A percentile compares a stretch with the other conserved stretches of the same genome.
Conservation (phyloP, 2,329 filamentous ascomycete genomes). For the Aspergillus costaricaensis region DNA sequence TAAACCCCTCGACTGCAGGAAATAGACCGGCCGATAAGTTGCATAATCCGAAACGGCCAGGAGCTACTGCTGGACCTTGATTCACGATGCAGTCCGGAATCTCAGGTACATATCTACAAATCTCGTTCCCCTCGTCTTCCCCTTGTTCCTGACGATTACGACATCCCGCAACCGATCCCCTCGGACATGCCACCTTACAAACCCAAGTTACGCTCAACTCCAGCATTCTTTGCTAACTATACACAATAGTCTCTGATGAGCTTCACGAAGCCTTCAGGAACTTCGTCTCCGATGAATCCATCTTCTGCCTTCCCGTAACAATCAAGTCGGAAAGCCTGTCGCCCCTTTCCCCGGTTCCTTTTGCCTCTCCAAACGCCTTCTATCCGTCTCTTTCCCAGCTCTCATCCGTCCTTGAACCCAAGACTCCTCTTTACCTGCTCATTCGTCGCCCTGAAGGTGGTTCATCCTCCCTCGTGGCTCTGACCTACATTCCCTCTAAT, state of each 20-base stretch:
- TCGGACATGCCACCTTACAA: conserved; percentile 2
- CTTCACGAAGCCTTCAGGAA: conserved; percentile 49
- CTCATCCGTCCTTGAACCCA: conserved; percentile 54
- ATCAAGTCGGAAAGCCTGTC: conserved; percentile 48
- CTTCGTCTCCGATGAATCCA: conserved; percentile 44
- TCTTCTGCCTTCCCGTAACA: conserved; percentile 50
- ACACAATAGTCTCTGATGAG: conserved; percentile 44
- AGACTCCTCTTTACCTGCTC: conserved; percentile 62
- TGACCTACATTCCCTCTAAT: conserved; percentile 65
- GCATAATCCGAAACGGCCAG: conserved; percentile 7
- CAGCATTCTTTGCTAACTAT: conserved; percentile 3
- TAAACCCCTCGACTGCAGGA: background rate
- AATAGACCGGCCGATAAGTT: conserved; percentile 11
- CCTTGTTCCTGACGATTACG: background rate
- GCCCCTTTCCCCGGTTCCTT: conserved; percentile 43
- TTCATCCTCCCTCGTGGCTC: conserved; percentile 46
- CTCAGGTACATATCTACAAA: conserved; percentile 38
- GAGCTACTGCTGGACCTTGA: conserved; percentile 14
- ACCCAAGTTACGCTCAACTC: background rate
- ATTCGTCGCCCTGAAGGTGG: conserved; percentile 51
- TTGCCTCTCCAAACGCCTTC: conserved; percentile 48
- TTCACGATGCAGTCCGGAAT: conserved; percentile 53
- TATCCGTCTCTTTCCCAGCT: conserved; percentile 54
- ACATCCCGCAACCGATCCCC: background rate
- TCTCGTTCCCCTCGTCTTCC: background rate